Evolutionary conservation across 768 basidiomycete genomes (phyloP), one percentile per base, ranked within the genome.

Genomic region (Termitomyces sp.): DNA sequence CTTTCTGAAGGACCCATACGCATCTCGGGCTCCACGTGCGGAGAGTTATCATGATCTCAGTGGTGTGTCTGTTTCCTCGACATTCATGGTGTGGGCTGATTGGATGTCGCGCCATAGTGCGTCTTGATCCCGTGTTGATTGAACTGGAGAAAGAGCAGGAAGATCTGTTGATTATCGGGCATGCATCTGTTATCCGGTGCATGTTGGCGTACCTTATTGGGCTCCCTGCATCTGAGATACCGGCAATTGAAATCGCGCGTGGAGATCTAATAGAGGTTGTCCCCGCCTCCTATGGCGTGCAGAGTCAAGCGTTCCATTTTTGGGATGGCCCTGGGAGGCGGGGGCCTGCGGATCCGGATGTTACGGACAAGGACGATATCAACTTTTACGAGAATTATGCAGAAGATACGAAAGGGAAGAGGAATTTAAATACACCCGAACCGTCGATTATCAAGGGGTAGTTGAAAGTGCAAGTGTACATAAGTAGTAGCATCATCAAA

Each of bases 31-130:
- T 1, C 95, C 95, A 0, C 81, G 95, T 47, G 96, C 96, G 6
- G 97, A 99, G 75, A 96, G 94, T 68, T 99, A 99, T 71, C 97
- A 99, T 73, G 97, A 99, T 70, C 79, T 96, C 14, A 87, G 89
- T 64, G 88, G 91, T 92, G 68, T 32, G 83, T 9, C 29, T 48
- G n/a, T 37, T 36, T 37, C 7, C n/a, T 25, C 25, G 12, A 0
- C 14, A 10, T 42, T n/a, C 10, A 7, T 50, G 25, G 20, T 9
- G 14, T 15, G 9, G 40, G 10, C 31, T 49, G 32, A 38, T 31
- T 20, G 8, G 10, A 38, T 45, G 38, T 40, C 46, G 49, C n/a
- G 65, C 43, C 5, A 0, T 68, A 96, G 95, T 97, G 57, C 93
- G 96, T 46, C 77, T 98, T n/a, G 96, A 98, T 70, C 93, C 94